phyloP scores from a whole-genome alignment of 345 rosid genomes.

The Crucihimalaya himalaica region DNA sequence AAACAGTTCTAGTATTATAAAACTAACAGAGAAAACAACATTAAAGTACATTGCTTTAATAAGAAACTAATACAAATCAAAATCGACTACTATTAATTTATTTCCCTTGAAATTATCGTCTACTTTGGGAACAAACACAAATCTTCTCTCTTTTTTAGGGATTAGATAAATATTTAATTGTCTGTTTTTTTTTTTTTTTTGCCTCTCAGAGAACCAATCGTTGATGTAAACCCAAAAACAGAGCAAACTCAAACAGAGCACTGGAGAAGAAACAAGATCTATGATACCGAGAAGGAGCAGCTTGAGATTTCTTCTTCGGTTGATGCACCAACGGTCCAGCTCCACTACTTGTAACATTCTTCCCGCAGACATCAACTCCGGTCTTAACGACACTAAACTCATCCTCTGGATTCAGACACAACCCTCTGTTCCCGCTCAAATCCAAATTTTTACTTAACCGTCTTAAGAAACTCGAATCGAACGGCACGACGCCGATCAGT shows the following conservation, averaged over 20 bases:
- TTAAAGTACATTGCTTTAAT: constrained; percentile 9
- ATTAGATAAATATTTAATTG: constrained; percentile 5
- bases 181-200: not conserved
- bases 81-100: not conserved
- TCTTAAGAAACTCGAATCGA: constrained; percentile 60
- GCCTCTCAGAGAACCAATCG: constrained; percentile 33
- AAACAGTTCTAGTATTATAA: not conserved
- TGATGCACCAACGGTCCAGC: constrained; percentile 41
- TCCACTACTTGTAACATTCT: constrained; percentile 39
- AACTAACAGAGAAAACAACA: not conserved
- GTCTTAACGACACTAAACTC: constrained; percentile 54
- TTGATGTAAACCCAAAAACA: constrained; percentile 39
- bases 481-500: constrained; percentile 72
- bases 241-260: constrained; percentile 41
- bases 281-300: constrained; percentile 17
- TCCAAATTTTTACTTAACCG: constrained; percentile 80
- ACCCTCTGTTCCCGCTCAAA: constrained; percentile 74
- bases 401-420: constrained; percentile 70
- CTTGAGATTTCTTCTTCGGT: constrained; percentile 51
- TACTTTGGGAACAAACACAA: constrained; percentile 38
- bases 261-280: constrained; percentile 26
- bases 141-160: constrained; percentile 19
- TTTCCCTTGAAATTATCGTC: constrained; percentile 25
- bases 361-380: constrained; percentile 62
- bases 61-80: constrained; percentile 19